These are phyloP conservation scores for Schizosaccharomyces lindneri DNA, from an alignment of 805 yeast genomes.

Conservation along the genomic window DNA sequence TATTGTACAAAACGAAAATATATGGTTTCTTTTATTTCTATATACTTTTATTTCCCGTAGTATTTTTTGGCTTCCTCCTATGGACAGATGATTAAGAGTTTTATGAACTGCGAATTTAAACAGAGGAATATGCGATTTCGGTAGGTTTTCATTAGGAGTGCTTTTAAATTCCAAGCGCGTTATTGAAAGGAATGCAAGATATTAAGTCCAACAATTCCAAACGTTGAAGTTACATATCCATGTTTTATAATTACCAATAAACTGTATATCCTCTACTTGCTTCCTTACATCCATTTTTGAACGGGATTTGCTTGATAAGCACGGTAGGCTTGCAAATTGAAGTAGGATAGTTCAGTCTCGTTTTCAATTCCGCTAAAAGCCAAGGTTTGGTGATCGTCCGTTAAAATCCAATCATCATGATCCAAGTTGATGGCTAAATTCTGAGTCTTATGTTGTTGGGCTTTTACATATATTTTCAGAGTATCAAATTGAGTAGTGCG, in stretches of 20 bases:
- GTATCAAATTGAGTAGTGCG: not conserved
- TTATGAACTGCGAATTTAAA: no score
- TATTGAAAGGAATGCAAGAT: no score
- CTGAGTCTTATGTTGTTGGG: slow-evolving; percentile 84
- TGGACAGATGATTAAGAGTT: no score
- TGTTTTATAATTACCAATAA: not conserved
- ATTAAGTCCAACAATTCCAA: no score
- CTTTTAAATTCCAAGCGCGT: no score
- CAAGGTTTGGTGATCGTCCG: slow-evolving; percentile 19
- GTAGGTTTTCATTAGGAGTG: no score
- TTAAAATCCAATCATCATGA: slow-evolving; percentile 49
- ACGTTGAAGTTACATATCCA: no score
- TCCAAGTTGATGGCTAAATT: slow-evolving; percentile 78
- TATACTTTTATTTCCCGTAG: no score
- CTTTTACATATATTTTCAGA: slow-evolving; percentile 71
- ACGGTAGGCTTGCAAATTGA: slow-evolving; percentile 39
- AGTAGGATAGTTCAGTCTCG: slow-evolving; percentile 80
- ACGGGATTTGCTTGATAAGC: slow-evolving; percentile 59
- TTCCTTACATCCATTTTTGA: slow-evolving; percentile 47
- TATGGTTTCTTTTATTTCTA: no score
- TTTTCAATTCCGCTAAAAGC: slow-evolving; percentile 35
- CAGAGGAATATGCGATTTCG: no score
- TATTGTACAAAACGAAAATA: no score
- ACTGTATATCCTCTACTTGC: not conserved
- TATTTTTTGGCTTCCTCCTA: no score